Evolutionary conservation across 192 early-diverging fungal genomes (phyloP).

Genomic region (Mortierella hygrophila): DNA sequence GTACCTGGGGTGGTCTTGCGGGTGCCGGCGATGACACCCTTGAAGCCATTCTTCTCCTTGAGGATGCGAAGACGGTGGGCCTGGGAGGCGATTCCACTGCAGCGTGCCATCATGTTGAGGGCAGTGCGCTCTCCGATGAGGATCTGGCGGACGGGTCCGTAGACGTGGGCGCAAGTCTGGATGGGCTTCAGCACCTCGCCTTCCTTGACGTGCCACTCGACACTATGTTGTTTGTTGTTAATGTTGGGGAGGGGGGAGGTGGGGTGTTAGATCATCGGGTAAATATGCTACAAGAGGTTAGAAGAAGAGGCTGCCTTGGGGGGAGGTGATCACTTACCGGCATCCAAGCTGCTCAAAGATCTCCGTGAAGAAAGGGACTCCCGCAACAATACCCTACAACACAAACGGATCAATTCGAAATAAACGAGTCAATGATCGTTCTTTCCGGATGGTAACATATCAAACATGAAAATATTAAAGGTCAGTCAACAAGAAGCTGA

Average conservation of each 20-base stretch:
- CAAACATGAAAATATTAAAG: background rate
- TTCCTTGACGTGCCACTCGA: slow-evolving; percentile 88
- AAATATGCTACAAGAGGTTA: background rate
- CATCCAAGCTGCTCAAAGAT: slow-evolving; percentile 93
- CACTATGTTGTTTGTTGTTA: slow-evolving; percentile 58
- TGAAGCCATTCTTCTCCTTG: slow-evolving; percentile 79
- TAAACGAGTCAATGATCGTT: background rate
- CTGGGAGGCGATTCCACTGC: slow-evolving; percentile 90
- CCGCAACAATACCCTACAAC: slow-evolving; percentile 86
- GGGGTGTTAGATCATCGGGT: background rate
- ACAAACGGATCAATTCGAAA: background rate
- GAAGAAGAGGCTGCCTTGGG: background rate
- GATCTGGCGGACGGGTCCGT: slow-evolving; percentile 85
- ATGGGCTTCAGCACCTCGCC: slow-evolving; percentile 86
- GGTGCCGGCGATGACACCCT: slow-evolving; percentile 93
- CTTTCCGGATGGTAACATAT: background rate
- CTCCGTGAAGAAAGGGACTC: slow-evolving; percentile 95
- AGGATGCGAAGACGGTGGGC: slow-evolving; percentile 64
- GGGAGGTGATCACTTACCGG: slow-evolving; percentile 62
- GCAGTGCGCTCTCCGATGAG: slow-evolving; percentile 95
- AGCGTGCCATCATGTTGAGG: slow-evolving; percentile 94
- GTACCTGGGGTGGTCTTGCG: slow-evolving; percentile 96
- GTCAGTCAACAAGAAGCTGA: background rate
- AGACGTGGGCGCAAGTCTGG: slow-evolving; percentile 81
- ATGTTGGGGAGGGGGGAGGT: no score